Conservation (phyloP, 768 basidiomycete genomes). For the Mycena capillaripes region DNA sequence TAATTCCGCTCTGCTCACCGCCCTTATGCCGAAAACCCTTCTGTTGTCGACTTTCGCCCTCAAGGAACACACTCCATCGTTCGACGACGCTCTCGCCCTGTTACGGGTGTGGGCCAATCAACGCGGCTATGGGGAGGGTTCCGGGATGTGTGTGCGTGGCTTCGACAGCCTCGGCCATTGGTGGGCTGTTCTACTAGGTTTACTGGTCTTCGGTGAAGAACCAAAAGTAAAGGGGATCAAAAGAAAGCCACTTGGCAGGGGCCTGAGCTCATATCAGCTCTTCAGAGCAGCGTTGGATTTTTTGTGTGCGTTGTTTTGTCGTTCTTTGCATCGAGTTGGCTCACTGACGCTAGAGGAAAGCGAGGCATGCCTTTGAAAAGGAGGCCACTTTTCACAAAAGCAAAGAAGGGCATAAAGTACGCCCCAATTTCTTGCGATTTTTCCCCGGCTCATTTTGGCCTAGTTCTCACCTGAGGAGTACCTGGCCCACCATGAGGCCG, state of each 20-base stretch:
- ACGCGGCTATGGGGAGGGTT: slow-evolving; percentile 79
- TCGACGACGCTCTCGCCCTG: slow-evolving; percentile 80
- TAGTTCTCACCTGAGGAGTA: slow-evolving; percentile 77
- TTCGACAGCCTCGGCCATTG: slow-evolving; percentile 77
- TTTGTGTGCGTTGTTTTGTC: slow-evolving; percentile 66
- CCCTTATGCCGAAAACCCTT: slow-evolving; percentile 61
- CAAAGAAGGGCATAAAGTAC: slow-evolving; percentile 66
- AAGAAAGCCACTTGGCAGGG: slow-evolving; percentile 78
- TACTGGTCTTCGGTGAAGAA: slow-evolving; percentile 80
- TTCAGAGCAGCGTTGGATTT: slow-evolving; percentile 90
- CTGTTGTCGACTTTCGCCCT: slow-evolving; percentile 68
- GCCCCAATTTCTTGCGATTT: slow-evolving; percentile 38
- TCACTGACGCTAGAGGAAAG: slow-evolving; percentile 53
- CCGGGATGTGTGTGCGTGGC: slow-evolving; percentile 71
- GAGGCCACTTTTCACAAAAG: slow-evolving; percentile 73
- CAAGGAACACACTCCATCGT: slow-evolving; percentile 71
- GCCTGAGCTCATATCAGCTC: slow-evolving; percentile 91
- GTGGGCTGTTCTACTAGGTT: slow-evolving; percentile 76
- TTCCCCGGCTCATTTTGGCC: slow-evolving; percentile 13
- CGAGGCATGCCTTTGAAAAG: slow-evolving; percentile 75
- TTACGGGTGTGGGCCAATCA: slow-evolving; percentile 93
- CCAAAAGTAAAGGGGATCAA: slow-evolving; percentile 49
- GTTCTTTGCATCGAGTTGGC: background rate
- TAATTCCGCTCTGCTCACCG: slow-evolving; percentile 78
- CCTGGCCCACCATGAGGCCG: slow-evolving; percentile 59